Evolutionary conservation across 2,329 filamentous ascomycete species (phyloP), one percentile per base, ranked within the genome.

Genomic region (Pseudodiploospora longispora): DNA sequence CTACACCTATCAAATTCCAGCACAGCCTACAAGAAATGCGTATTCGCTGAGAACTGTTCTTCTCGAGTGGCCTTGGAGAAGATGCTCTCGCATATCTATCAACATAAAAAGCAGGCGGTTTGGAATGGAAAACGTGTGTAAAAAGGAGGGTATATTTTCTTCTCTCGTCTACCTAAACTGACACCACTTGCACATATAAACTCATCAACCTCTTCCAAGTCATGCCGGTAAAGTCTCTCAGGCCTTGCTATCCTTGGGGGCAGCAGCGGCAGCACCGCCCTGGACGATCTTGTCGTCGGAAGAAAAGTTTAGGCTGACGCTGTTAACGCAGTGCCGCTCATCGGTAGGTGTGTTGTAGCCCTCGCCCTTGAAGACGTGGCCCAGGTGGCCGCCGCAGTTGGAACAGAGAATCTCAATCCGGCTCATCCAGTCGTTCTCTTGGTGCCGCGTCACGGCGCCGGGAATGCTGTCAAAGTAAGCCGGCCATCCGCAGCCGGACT

Each of bases 241-340:
- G 31, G 55, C 66, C 56, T 68, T 68, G 44, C 58, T 67, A 30
- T 65, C 64, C 49, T 64, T 64, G 19, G 19, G 19, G 19, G 19
- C 19, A 19, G 19, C 19, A 30, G 47, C 32, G 12, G 39, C 44
- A 6, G 52, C 55, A 38, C 44, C 42, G 7, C 53, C 54, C 41
- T 63, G 57, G 27, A 57, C 62, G 40, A 63, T 59, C 55, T 78
- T 76, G 50, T 87, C 83, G 40, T 86, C 74, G 1, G 74, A 71
- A 2, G 72, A 76, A 60, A 98, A 97, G 55, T 82, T 93, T 66
- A 97, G 70, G 61, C 87, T 94, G 42, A 97, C 69, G 59, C 87
- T 93, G 62, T 97, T 98, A 47, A 98, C 93, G 60, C 93, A 98
- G 70, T 98, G 93, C 49, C 93, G 77, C 78, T 98, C 93, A 63